Evolutionary conservation across 164 flowering plant genomes (phyloP).

Genomic region (Paratinospora sagittata): DNA sequence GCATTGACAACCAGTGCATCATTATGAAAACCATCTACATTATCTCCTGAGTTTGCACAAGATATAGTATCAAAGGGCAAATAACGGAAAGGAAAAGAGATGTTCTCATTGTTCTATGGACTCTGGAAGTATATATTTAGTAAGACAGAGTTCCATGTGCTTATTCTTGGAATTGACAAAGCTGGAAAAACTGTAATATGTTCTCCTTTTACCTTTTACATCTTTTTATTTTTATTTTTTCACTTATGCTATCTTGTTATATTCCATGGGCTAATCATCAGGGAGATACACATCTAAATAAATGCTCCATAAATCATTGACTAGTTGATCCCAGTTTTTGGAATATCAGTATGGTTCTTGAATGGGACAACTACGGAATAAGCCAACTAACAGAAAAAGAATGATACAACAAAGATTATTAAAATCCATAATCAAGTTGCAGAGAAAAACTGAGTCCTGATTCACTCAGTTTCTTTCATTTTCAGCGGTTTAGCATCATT

Average conservation of each 20-base stretch:
- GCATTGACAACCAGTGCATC: not conserved
- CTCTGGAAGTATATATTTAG: constrained; percentile 81
- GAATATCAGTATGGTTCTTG: not conserved
- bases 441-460: not conserved
- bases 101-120: constrained; percentile 94
- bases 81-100: constrained; percentile 24
- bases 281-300: not conserved
- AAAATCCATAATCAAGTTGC: not conserved
- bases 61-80: constrained; percentile 2
- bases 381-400: not conserved
- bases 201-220: constrained; percentile 1
- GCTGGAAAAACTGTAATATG: constrained; percentile 89
- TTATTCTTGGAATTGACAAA: constrained; percentile 96
- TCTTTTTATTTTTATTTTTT: not conserved
- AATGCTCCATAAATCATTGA: not conserved
- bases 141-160: constrained; percentile 91
- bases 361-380: not conserved
- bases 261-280: not conserved
- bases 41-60: constrained; percentile 17
- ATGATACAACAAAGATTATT: not conserved
- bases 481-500: not conserved
- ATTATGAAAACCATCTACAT: constrained; percentile 8
- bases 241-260: not conserved
- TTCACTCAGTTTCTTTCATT: not conserved
- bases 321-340: not conserved